Evolutionary conservation across 2,329 filamentous ascomycete species (phyloP), one percentile per base, ranked within the genome.

Genomic region (Arthrobotrys pseudoclavata): DNA sequence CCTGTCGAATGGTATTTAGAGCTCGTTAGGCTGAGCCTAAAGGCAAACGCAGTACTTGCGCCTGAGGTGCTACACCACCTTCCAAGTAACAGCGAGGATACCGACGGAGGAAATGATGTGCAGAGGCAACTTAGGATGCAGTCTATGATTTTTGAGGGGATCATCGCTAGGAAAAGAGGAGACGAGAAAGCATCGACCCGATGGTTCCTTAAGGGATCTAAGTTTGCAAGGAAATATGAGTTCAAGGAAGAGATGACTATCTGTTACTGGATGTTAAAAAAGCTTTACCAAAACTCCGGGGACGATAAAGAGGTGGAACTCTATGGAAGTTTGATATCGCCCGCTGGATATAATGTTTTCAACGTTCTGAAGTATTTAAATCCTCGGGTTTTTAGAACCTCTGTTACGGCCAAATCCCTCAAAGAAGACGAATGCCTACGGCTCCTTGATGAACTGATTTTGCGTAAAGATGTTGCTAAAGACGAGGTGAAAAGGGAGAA

Each of bases 1-100:
- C 64, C 64, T 1, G 6, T 15, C 6, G 24, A 69, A 60, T 69
- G 50, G 64, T 57, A 69, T 37, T 26, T 69, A 7, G 64, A 68
- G 22, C 10, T 68, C 7, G 24, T 55, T 4, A 47, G 48, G 22
- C 47, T 69, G 5, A 15, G 40, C 1, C 3, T 69, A 13, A 22
- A 13, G 0, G 50, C 50, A 1, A 6, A 29, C 26, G 22, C 48
- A 4, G 5, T 26, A 12, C 9, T 22, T 9, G 18, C 40, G 18
- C 9, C n/a, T 9, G 18, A 40, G 37, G 3, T 10, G 5, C 12
- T 57, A 9, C 12, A 3, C 0, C 13, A 12, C 3, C 40, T 69
- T 9, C 37, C 64, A 10, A 60, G 24, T 18, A 60, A 22, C 29
- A 60, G 3, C 1, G 52, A 60, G 15, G 22, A 22, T 0, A 24